phyloP scores from a whole-genome alignment of 2,329 filamentous ascomycete species.

The Trichoderma arundinaceum region DNA sequence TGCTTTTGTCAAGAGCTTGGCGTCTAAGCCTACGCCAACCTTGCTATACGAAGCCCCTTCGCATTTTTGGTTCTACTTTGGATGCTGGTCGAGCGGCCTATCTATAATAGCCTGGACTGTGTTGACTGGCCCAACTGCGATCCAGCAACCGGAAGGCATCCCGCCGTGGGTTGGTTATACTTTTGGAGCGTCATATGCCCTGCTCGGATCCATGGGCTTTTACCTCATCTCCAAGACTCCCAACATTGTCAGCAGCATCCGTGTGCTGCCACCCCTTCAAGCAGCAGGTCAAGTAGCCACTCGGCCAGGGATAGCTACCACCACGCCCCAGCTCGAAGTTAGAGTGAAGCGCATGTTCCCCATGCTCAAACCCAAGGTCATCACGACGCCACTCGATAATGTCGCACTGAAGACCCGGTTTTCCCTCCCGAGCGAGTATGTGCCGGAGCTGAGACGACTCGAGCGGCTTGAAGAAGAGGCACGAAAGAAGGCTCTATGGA shows the following conservation, averaged over 20 bases:
- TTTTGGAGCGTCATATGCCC: conserved; percentile 63
- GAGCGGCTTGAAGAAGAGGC: conserved; percentile 47
- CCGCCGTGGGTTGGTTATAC: conserved; percentile 62
- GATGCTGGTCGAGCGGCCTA: conserved; percentile 61
- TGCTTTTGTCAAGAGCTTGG: conserved; percentile 61
- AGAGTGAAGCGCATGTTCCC: conserved; percentile 57
- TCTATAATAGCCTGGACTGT: conserved; percentile 48
- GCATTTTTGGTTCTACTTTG: conserved; percentile 66
- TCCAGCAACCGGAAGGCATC: conserved; percentile 54
- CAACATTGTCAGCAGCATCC: conserved; percentile 63
- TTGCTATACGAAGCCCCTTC: conserved; percentile 69
- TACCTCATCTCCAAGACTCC: conserved; percentile 64
- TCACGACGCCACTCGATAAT: conserved; percentile 45
- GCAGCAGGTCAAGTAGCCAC: conserved; percentile 35
- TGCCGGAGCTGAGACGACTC: conserved; percentile 44
- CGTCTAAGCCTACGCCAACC: conserved; percentile 60
- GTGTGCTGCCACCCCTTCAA: conserved; percentile 56
- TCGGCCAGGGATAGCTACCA: conserved; percentile 31
- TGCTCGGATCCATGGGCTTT: conserved; percentile 65
- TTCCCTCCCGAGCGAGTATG: conserved; percentile 47
- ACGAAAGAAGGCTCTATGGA: conserved; percentile 47
- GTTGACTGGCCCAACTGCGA: conserved; percentile 43
- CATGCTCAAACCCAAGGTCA: conserved; percentile 51
- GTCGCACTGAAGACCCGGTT: conserved; percentile 48
- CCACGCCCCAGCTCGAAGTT: conserved; percentile 57